Percentiles rank a stretch among this genome's conserved stretches.
phyloP scores from a whole-genome alignment of 2,329 filamentous ascomycete genomes.

The Colletotrichum spaethianum region DNA sequence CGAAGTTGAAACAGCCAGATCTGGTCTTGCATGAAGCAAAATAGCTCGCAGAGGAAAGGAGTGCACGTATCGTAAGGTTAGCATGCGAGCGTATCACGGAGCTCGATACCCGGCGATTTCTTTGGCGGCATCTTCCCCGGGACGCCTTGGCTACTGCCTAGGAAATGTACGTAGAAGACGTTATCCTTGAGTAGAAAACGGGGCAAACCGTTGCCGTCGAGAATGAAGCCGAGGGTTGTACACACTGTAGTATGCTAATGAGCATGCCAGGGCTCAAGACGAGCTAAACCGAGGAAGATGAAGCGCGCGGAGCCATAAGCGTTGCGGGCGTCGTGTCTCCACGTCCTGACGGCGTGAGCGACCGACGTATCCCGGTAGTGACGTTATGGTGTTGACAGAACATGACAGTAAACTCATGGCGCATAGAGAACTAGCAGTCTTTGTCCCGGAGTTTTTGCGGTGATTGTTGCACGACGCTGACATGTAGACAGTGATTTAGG shows the following conservation, averaged over 20 bases:
- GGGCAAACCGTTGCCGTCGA: slow-evolving; percentile 1
- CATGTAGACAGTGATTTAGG: slow-evolving; percentile 13
- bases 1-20: background rate
- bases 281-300: slow-evolving; percentile 2
- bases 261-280: slow-evolving; percentile 1
- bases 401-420: background rate
- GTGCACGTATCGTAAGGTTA: slow-evolving; percentile 16
- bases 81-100: slow-evolving; percentile 21
- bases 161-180: slow-evolving; percentile 3
- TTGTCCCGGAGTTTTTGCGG: background rate
- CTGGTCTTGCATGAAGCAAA: slow-evolving; percentile 1
- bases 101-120: slow-evolving; percentile 8
- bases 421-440: background rate
- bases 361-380: slow-evolving; percentile 6
- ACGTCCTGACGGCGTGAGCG: background rate
- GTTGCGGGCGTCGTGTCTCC: slow-evolving; percentile 12
- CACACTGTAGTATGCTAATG: background rate
- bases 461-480: background rate
- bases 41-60: slow-evolving; percentile 22
- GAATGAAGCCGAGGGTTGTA: slow-evolving; percentile 1
- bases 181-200: background rate
- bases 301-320: slow-evolving; percentile 8
- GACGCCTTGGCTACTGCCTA: background rate
- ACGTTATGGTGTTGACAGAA: background rate
- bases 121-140: slow-evolving; percentile 11